Evolutionary conservation across 1,284 basidiomycete species (phyloP), one percentile per base, ranked within the genome.

Genomic region (Cystobasidium slooffiae): DNA sequence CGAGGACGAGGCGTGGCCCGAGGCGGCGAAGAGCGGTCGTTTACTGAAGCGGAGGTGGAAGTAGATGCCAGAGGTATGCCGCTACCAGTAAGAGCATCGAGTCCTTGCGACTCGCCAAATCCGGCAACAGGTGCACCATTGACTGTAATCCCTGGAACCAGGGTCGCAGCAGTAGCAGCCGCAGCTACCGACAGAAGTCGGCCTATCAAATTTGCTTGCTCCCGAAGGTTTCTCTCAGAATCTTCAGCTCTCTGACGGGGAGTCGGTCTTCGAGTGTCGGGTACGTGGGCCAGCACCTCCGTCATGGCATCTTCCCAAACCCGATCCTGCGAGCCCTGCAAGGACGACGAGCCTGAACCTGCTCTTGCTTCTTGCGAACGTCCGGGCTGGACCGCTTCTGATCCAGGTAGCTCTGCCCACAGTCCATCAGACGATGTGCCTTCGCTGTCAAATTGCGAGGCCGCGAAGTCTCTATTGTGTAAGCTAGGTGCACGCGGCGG

Each of bases 81-180:
- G 24, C 51, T 47, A 6, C 66, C 37, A 41, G 20, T 22, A 12
- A 44, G 66, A 12, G 44, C 12, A 9, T 59, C 31, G 37, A 52
- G 14, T 12, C 20, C 51, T 18, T 43, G 51, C 14, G 64, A 18
- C 20, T 74, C 72, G 24, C 56, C 56, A 31, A 88, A 94, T 84
- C 98, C 90, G 76, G 85, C 81, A 85, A 99, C 90, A 62, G 86
- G 68, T 83, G 91, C 90, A 84, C 90, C 91, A 82, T 94, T 87
- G 83, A 99, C 89, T 82, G 87, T 83, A 77, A 99, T 92, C 81
- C 78, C 78, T 14, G 72, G 75, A 18, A 76, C 20, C 8, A 76
- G 68, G 2, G 65, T 63, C 44, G 66, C 72, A 43, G 75, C 70
- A 37, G 73, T 76, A 14, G 75, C 68, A 24, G 75, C 75, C 16